Percentiles rank a stretch among this genome's conserved stretches.
Conservation (phyloP, 2,329 filamentous ascomycete genomes). For the Trematosphaeria pertusa region DNA sequence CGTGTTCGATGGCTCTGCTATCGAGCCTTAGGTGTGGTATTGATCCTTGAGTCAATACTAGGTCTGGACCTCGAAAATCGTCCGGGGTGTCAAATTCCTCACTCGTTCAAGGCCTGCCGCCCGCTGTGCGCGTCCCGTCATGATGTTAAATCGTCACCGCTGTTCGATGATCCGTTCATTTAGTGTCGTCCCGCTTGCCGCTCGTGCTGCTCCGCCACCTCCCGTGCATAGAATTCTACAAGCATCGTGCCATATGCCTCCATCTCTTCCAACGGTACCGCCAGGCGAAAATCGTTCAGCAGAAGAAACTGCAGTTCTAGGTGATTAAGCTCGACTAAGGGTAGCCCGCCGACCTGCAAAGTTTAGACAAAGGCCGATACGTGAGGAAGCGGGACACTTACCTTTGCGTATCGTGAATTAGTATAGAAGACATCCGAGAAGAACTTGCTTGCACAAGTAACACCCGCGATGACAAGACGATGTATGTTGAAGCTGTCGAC, state of each 20-base stretch:
- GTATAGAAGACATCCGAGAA: slow-evolving; percentile 99
- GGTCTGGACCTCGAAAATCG: too few relatives aligned
- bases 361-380: slow-evolving; percentile 16
- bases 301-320: slow-evolving; percentile 94
- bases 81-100: too few relatives aligned
- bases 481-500: slow-evolving; percentile 99
- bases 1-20: too few relatives aligned
- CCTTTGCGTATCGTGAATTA: slow-evolving; percentile 98
- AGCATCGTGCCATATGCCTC: slow-evolving; percentile 98
- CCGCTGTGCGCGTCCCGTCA: too few relatives aligned
- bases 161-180: slow-evolving; percentile 2
- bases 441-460: slow-evolving; percentile 99
- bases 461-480: slow-evolving; percentile 91
- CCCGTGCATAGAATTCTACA: slow-evolving; percentile 94
- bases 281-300: slow-evolving; percentile 93
- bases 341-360: slow-evolving; percentile 85
- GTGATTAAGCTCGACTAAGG: slow-evolving; percentile 91
- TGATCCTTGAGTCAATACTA: too few relatives aligned
- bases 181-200: slow-evolving; percentile 29
- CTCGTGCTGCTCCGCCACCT: slow-evolving; percentile 73
- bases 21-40: too few relatives aligned
- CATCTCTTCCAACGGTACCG: slow-evolving; percentile 91
- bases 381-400: slow-evolving; percentile 53
- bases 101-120: too few relatives aligned
- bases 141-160: background rate